phyloP scores from a whole-genome alignment of 2,329 filamentous ascomycete species.

The Setomelanomma holmii region DNA sequence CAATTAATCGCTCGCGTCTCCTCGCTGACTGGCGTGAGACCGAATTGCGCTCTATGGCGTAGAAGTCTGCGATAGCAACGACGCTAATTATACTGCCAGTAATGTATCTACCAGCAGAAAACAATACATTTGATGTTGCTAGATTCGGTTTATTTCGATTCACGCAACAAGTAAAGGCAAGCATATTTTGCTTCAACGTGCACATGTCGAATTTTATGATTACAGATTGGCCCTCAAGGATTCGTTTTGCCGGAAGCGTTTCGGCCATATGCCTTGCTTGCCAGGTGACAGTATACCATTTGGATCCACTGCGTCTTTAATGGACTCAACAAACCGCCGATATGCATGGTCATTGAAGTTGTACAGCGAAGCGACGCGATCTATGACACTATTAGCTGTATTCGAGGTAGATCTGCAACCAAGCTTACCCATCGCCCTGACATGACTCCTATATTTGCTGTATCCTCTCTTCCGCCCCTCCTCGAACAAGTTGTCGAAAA shows the following conservation, averaged over 20 bases:
- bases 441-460: conserved; percentile 41
- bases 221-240: conserved; percentile 33
- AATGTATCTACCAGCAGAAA: no score
- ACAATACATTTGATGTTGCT: no score
- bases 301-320: conserved; percentile 43
- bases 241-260: conserved; percentile 30
- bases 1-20: no score
- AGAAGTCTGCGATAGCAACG: no score
- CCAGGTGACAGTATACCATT: conserved; percentile 42
- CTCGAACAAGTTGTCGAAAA: conserved; percentile 37
- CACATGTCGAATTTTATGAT: background rate
- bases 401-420: background rate
- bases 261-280: conserved; percentile 43
- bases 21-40: no score
- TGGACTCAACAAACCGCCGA: conserved; percentile 39
- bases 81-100: no score
- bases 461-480: conserved; percentile 38
- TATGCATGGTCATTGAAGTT: conserved; percentile 44
- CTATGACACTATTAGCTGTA: conserved; percentile 14
- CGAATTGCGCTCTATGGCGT: no score
- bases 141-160: background rate
- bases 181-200: background rate
- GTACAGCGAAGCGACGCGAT: conserved; percentile 38
- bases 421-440: conserved; percentile 40
- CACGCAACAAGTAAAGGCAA: background rate